These are phyloP conservation scores for Pseudophaeomoniella oleicola DNA, from an alignment of 2,329 filamentous ascomycete species.

Conservation along the genomic window DNA sequence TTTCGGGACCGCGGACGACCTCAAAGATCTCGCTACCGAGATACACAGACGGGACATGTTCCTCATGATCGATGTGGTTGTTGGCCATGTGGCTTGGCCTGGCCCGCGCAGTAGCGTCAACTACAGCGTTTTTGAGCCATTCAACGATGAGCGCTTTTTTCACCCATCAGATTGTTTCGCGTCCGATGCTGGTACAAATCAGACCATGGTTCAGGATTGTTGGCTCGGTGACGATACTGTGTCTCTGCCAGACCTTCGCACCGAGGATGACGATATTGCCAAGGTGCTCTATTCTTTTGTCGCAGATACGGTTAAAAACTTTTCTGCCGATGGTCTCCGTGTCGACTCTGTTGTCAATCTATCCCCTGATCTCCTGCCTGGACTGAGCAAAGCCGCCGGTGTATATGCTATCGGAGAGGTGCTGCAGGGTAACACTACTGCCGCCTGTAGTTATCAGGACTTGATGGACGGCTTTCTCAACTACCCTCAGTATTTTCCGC, in stretches of 20 bases:
- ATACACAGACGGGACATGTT: slow-evolving; percentile 34
- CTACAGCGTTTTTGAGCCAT: slow-evolving; percentile 13
- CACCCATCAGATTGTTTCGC: slow-evolving; percentile 26
- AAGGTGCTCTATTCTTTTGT: slow-evolving; percentile 28
- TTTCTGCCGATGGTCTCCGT: slow-evolving; percentile 34
- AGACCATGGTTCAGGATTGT: slow-evolving; percentile 24
- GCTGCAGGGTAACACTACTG: slow-evolving; percentile 18
- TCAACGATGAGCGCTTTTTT: slow-evolving; percentile 17
- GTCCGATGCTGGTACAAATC: slow-evolving; percentile 14
- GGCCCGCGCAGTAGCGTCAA: slow-evolving; percentile 12
- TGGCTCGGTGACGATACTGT: slow-evolving; percentile 36
- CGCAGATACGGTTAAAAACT: slow-evolving; percentile 24
- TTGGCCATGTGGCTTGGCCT: slow-evolving; percentile 31
- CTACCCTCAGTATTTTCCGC: slow-evolving; percentile 17
- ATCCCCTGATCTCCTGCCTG: slow-evolving; percentile 24
- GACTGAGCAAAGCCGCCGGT: slow-evolving; percentile 21
- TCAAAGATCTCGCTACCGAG: slow-evolving; percentile 29
- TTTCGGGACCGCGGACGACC: slow-evolving; percentile 32
- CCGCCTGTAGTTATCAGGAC: slow-evolving; percentile 23
- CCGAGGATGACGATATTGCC: slow-evolving; percentile 25
- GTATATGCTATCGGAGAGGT: slow-evolving; percentile 35
- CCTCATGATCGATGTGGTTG: slow-evolving; percentile 38
- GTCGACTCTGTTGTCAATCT: slow-evolving; percentile 35
- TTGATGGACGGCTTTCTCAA: slow-evolving; percentile 31
- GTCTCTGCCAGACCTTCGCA: slow-evolving; percentile 31